Base-by-base conservation (phyloP, 2,329 filamentous ascomycete species). In the Fusarium sp. region DNA sequence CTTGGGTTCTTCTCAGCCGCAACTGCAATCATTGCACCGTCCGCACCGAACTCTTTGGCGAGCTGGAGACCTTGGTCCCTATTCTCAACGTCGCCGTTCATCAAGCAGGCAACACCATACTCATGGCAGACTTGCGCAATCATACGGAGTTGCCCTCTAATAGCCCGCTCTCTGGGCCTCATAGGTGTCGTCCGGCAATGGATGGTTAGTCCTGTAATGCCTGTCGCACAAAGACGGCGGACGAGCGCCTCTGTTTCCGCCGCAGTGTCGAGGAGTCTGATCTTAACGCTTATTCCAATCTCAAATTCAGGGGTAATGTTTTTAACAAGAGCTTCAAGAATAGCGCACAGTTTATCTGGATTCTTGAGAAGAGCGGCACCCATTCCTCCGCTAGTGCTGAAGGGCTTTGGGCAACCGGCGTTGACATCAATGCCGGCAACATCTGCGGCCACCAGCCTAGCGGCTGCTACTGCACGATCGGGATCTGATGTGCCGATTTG, bases 161-260 rank as follows among this genome's bases (percentile, higher is more conserved):
- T 94, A 6, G 96, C 96, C 31, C 91, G 89, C 83, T 98, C 95
- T 54, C 95, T 88, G 4, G 96, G 95, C 42, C 96, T 90, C 96
- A 99, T 99, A 4, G 95, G 94, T 11, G 95, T 96, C 1, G 96
- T 99, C 31, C 96, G 94, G 83, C 96, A 99, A 85, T 99, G 96
- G 2, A 99, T 90, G 0, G 96, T 98, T 73, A 99, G 85, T 0
- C 93, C 95, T 5, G 92, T 96, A 80, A 99, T 98, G 5, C 96
- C 96, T 1, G 96, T 99, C 57, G 88, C 89, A 74, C 94, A 93
- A 7, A 99, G 90, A 65, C 90, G 88, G 58, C 91, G 87, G 20
- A 99, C 96, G 22, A 99, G 87, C 3, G 86, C 85, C 77, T 93
- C 91, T 0, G 96, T 99, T 79, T 92, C 85, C 67, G 91, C 92